Evolutionary conservation across 2,329 filamentous ascomycete species (phyloP), one percentile per base, ranked within the genome.

Genomic region (Colletotrichum sp.): DNA sequence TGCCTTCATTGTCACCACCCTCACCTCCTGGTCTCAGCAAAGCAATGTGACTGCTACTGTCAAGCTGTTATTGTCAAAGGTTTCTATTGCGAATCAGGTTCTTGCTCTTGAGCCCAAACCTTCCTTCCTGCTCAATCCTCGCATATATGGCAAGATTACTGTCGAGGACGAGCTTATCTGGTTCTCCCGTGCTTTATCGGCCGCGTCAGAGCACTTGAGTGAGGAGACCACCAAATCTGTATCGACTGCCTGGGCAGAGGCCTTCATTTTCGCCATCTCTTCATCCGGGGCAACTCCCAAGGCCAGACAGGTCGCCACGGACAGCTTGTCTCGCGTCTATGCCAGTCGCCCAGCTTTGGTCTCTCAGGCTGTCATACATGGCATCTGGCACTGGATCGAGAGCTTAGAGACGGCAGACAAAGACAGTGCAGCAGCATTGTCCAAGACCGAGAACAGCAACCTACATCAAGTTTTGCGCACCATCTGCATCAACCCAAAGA

Each of bases 121-220:
- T 16, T 98, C 96, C 0, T 97, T 98, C 83, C 87, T 98, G 25
- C 88, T 98, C 8, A 98, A 95, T 80, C 90, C 94, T 39, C 94
- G 94, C 76, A 91, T 98, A 7, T 98, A 97, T 84, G 93, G 93
- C 48, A 98, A 98, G 81, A 81, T 98, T 28, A 89, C 90, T 3
- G 86, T 88, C 1, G 92, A 94, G 71, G 94, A 96, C 69, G 97
- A 99, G 80, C 87, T 96, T 25, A 88, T 87, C 70, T 98, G 97
- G 95, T 90, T 95, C 67, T 87, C 93, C 56, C 91, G 92, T 78
- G 93, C 95, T 34, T 87, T 98, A 65, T 86, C 90, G 18, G 90
- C 92, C 30, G 85, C 94, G 18, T 89, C 92, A 18, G 82, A 87
- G 18, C 87, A 88, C 22, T 83, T 96, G 5, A 85, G 86, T 15